These are phyloP conservation scores for Suillus weaverae DNA, from an alignment of 768 basidiomycete genomes.

Conservation along the genomic window DNA sequence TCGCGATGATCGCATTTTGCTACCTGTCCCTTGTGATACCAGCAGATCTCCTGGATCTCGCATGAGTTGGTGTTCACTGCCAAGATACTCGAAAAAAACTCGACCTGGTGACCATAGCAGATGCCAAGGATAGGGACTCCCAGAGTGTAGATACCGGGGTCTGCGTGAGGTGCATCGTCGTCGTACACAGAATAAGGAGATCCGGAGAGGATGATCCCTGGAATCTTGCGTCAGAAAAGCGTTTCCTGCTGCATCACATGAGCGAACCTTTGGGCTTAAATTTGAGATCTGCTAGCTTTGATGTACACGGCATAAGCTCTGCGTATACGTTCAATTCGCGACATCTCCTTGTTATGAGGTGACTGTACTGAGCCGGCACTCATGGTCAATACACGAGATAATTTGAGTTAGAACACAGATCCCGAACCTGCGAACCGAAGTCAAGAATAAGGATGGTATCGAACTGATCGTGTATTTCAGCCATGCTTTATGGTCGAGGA, in stretches of 20 bases:
- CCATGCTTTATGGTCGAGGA: conserved; percentile 42
- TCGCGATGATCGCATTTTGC: conserved; percentile 88
- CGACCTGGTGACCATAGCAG: conserved; percentile 93
- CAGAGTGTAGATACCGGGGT: conserved; percentile 84
- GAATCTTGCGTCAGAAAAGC: not conserved
- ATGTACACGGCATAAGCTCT: conserved; percentile 96
- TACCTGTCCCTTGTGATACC: conserved; percentile 82
- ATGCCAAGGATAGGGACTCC: conserved; percentile 94
- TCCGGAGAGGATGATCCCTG: conserved; percentile 94
- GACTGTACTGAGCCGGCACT: conserved; percentile 73
- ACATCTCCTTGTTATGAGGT: conserved; percentile 96
- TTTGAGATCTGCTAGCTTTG: conserved; percentile 78
- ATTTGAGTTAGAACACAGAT: not conserved
- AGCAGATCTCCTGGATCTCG: conserved; percentile 80
- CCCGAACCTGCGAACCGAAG: conserved; percentile 89
- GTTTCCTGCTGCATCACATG: not conserved
- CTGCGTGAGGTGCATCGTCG: conserved; percentile 87
- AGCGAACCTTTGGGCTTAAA: conserved; percentile 93
- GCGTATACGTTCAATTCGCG: conserved; percentile 97
- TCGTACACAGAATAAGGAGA: conserved; percentile 99
- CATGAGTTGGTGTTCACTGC: not conserved
- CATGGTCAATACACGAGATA: not conserved
- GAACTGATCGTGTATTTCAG: conserved; percentile 92
- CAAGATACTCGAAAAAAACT: conserved; percentile 16
- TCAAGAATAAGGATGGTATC: conserved; percentile 96